Base-by-base conservation (phyloP, 495 filamentous ascomycete genomes). In the Hyaloscypha variabilis region DNA sequence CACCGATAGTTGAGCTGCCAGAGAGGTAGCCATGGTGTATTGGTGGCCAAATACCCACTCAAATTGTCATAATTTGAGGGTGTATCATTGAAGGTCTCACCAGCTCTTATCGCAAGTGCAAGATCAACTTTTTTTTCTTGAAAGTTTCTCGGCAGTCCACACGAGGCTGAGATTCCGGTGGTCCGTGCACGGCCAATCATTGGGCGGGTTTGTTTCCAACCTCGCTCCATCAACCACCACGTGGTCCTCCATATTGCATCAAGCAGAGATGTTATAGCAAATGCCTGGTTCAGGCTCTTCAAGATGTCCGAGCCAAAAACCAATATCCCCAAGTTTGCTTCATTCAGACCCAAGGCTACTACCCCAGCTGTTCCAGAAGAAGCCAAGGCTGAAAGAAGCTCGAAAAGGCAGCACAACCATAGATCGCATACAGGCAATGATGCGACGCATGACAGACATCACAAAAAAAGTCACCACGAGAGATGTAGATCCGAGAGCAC, bases 1-100 rank as follows among this genome's bases (percentile, higher is more conserved):
- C 73, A 89, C 85, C 78, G 90, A 88, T 76, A 96, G 73, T 83
- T 95, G 92, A 77, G 86, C 83, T 72, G 90, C 85, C 69, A 96
- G 85, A 73, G 89, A 88, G 59, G 91, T 88, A 61, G 90, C 81
- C 91, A 95, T 95, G n/a, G 54, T 83, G 63, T 46, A 46, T 66
- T 50, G 2, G 0, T 36, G 24, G 21, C 30, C 17, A 29, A 49
- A 46, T 17, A 29, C 46, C 13, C 19, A 34, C 28, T 34, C 39
- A 60, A 55, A 61, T 54, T 28, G 8, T 30, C 61, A 63, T 63
- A 42, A 31, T 63, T 23, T 62, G 42, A 24, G n/a, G 59, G 6
- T 54, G 21, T 58, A 30, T 58, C 31, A 1, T 14, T 21, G 19
- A 31, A 29, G 11, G 26, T n/a, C 55, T 5, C 55, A 31, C 55